These are phyloP conservation scores for Anethum foeniculum DNA, from an alignment of 140 eudicot genomes.

Conservation along the genomic window DNA sequence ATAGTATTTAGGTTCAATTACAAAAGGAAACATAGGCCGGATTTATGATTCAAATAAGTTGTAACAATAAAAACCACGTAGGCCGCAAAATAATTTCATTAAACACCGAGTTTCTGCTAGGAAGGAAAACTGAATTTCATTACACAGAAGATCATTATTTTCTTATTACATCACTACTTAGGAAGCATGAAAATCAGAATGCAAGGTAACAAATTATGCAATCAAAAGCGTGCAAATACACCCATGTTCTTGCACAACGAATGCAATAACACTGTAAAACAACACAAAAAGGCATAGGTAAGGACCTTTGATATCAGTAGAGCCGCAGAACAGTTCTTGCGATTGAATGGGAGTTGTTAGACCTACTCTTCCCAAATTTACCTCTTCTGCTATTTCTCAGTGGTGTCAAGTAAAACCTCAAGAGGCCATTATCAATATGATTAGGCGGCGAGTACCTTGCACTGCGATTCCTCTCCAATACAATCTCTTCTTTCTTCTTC, in stretches of 20 bases:
- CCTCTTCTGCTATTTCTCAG: constrained; percentile 61
- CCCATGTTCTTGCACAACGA: constrained; percentile 9
- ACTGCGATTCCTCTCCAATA: constrained; percentile 70
- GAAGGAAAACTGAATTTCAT: background rate
- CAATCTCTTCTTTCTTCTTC: constrained; percentile 48
- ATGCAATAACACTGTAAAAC: constrained; percentile 25
- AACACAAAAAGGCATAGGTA: constrained; percentile 17
- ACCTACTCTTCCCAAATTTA: constrained; percentile 33
- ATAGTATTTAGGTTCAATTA: too few species aligned
- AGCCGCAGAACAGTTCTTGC: constrained; percentile 63
- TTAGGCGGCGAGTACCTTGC: constrained; percentile 85
- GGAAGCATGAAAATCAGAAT: constrained; percentile 12
- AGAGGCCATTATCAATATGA: constrained; percentile 57
- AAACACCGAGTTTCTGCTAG: background rate
- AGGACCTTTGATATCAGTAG: constrained; percentile 46
- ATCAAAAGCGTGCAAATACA: constrained; percentile 16
- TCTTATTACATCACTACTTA: constrained; percentile 8
- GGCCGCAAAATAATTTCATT: background rate
- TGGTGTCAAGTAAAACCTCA: constrained; percentile 76
- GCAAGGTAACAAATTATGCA: constrained; percentile 13
- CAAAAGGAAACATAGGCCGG: too few species aligned
- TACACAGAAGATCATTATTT: constrained; percentile 1
- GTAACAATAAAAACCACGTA: too few species aligned
- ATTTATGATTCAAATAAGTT: too few species aligned
- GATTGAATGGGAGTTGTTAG: constrained; percentile 50